Base-by-base conservation (phyloP, 805 yeast genomes). In the Kuraishia cidri region DNA sequence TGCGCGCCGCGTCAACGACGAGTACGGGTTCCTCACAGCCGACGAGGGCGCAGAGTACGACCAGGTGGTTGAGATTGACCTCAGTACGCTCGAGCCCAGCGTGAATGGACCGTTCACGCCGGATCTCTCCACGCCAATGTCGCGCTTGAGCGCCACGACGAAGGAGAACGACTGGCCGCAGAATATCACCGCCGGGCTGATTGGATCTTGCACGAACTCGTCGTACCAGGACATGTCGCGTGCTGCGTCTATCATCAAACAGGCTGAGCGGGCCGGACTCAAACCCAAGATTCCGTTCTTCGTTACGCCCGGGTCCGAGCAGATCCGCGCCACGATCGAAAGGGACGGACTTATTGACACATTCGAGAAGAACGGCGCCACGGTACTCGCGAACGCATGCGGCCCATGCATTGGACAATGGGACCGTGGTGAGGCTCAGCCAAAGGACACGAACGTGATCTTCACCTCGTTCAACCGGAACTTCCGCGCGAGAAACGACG, bases 361-460 rank as follows among this genome's bases (percentile, higher is more conserved):
- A 27, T 87, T 90, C 57, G 78, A 79, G 57, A 75, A 80, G 35
- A 80, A 78, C 48, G 97, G 97, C 39, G 98, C 95, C 46, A 70
- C 75, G 38, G 95, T 90, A 29, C 71, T 90, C 47, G 96, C 97
- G 34, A 90, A 90, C 58, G 98, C 98, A 14, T 90, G 98, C 72
- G 98, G 98, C 46, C 98, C 97, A 52, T 90, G 98, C 69, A 90
- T 90, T 55, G 98, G 98, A 37, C 98, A 90, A 72, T 90, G 97
- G 97, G 96, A 88, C 62, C 82, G 97, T 66, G 62, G 62, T 29
- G 82, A 72, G 53, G 88, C 84, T 59, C 76, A 85, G 60, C 78
- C 84, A 70, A 86, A 84, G 72, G 92, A 88, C 58, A 82, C 85
- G 67, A 90, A 90, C 75, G 90, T 97, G 50, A 90, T 90, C 62